Evolutionary conservation across 2,329 filamentous ascomycete species (phyloP).

Genomic region (Sporothrix inflata): DNA sequence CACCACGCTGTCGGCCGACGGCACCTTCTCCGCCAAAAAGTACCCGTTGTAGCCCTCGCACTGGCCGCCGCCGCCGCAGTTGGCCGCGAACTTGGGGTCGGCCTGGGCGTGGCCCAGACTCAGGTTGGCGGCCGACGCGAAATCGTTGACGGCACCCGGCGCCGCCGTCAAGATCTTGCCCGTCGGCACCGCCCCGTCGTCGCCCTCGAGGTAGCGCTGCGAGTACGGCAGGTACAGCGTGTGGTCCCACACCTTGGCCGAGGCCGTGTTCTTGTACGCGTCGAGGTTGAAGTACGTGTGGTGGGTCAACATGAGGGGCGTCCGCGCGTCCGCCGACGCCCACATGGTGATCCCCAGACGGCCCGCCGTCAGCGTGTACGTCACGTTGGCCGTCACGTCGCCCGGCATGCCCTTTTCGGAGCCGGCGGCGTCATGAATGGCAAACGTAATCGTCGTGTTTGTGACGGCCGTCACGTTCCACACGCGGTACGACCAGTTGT

Average conservation of each 20-base stretch:
- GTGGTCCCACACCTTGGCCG: constrained; percentile 61
- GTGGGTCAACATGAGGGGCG: constrained; percentile 65
- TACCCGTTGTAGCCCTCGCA: constrained; percentile 76
- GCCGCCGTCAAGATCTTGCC: constrained; percentile 62
- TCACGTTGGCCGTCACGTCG: constrained; percentile 62
- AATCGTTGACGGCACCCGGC: constrained; percentile 63
- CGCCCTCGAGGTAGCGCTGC: constrained; percentile 58
- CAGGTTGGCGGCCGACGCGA: constrained; percentile 64
- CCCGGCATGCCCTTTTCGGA: constrained; percentile 65
- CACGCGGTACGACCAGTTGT: constrained; percentile 66
- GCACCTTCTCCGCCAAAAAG: constrained; percentile 50
- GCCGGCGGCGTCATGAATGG: constrained; percentile 62
- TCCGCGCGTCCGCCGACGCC: constrained; percentile 54
- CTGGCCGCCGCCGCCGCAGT: constrained; percentile 63
- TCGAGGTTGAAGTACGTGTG: constrained; percentile 73
- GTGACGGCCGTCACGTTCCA: constrained; percentile 63
- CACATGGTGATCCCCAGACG: constrained; percentile 64
- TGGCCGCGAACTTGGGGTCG: constrained; percentile 59
- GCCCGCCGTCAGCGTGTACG: constrained; percentile 61
- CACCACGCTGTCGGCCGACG: constrained; percentile 44
- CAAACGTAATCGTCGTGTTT: constrained; percentile 64
- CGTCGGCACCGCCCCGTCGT: constrained; percentile 61
- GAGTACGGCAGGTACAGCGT: constrained; percentile 67
- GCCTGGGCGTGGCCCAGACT: constrained; percentile 64
- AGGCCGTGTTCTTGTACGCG: constrained; percentile 62